Conservation (phyloP, 106 monocot species). For the Gastrodia elata region DNA sequence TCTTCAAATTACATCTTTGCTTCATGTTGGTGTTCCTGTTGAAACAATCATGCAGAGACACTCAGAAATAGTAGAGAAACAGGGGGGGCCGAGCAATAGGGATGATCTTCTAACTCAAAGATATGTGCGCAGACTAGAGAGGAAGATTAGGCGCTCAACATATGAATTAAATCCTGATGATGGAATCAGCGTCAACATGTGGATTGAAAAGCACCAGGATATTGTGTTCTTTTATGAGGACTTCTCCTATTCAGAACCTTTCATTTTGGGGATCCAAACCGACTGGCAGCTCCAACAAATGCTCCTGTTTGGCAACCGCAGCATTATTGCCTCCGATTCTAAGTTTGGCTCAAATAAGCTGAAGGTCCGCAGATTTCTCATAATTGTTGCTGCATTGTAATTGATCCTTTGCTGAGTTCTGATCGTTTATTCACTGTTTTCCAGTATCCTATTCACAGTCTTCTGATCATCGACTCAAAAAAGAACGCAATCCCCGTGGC, state of each 20-base stretch:
- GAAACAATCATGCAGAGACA: constrained; percentile 99
- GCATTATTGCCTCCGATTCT: constrained; percentile 77
- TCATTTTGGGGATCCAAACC: constrained; percentile 82
- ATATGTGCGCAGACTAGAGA: constrained; percentile 83
- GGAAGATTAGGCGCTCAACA: constrained; percentile 88
- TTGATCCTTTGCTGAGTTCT: constrained; percentile 10
- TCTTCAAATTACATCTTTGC: constrained; percentile 68
- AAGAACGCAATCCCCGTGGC: constrained; percentile 86
- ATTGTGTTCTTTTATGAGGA: constrained; percentile 80
- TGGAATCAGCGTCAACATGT: constrained; percentile 45
- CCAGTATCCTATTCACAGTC: constrained; percentile 80
- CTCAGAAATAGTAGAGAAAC: constrained; percentile 60
- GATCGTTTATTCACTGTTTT: constrained; percentile 14
- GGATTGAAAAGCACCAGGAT: constrained; percentile 64
- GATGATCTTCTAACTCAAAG: constrained; percentile 97
- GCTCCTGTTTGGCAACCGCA: constrained; percentile 72
- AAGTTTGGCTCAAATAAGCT: constrained; percentile 78
- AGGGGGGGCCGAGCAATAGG: constrained; percentile 85
- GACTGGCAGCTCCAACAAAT: constrained; percentile 98
- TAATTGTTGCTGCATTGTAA: neutral
- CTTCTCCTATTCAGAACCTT: constrained; percentile 77
- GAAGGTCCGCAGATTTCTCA: constrained; percentile 36
- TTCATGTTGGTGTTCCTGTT: constrained; percentile 89
- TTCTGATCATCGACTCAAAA: constrained; percentile 80
- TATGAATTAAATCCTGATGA: constrained; percentile 75